Evolutionary conservation across 768 basidiomycete species (phyloP).

Genomic region (Galerina marginata): DNA sequence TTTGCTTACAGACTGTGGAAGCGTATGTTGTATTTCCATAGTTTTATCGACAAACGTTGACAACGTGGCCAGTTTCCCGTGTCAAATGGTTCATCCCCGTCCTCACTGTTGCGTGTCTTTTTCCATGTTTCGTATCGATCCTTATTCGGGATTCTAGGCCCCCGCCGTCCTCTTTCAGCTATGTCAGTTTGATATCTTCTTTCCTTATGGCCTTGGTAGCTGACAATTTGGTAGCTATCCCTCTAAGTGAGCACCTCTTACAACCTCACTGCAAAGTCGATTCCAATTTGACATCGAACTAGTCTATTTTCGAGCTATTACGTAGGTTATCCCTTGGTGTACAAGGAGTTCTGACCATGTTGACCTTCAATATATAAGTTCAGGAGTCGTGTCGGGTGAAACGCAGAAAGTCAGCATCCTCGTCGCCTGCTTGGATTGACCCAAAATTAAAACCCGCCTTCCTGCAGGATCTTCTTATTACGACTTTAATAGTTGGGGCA

Average conservation of each 20-base stretch:
- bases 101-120: background rate
- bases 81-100: conserved; percentile 13
- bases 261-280: background rate
- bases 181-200: background rate
- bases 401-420: conserved; percentile 1
- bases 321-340: background rate
- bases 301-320: conserved; percentile 9
- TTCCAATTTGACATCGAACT: background rate
- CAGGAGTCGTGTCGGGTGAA: background rate
- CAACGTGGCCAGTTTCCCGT: background rate
- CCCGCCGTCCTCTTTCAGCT: conserved; percentile 6
- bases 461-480: conserved; percentile 5
- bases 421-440: background rate
- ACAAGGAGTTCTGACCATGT: background rate
- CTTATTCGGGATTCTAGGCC: background rate
- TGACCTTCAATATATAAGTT: background rate
- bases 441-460: background rate
- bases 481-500: conserved; percentile 4
- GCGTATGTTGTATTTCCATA: background rate
- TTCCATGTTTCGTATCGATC: no score
- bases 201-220: background rate
- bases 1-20: conserved; percentile 12
- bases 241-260: conserved; percentile 1
- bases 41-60: background rate
- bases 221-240: background rate